Conservation (phyloP, 164 flowering plant species). For the Berberis thunbergii region DNA sequence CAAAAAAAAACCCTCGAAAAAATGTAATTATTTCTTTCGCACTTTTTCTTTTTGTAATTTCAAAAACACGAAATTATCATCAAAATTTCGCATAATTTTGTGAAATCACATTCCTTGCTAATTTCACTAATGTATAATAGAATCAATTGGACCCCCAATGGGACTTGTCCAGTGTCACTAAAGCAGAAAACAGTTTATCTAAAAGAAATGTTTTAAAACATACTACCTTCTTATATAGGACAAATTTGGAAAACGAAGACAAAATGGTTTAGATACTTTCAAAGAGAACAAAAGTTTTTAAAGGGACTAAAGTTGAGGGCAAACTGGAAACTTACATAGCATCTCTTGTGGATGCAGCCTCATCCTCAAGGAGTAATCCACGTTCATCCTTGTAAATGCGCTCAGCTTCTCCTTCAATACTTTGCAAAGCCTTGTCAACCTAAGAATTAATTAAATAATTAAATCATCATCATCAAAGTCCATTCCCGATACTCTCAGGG, state of each 20-base stretch:
- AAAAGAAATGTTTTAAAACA: too few species aligned
- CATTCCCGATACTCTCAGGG: neutral
- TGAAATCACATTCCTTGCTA: too few species aligned
- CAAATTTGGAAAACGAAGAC: neutral
- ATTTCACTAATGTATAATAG: too few species aligned
- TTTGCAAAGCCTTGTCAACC: slow-evolving; percentile 94
- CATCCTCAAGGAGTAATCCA: slow-evolving; percentile 75
- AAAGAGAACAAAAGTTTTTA: neutral
- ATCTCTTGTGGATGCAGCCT: slow-evolving; percentile 91
- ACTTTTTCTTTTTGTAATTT: too few species aligned
- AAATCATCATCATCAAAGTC: neutral
- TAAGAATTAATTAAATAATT: slow-evolving; percentile 12
- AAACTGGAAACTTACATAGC: slow-evolving; percentile 56
- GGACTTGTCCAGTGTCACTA: too few species aligned
- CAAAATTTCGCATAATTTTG: too few species aligned
- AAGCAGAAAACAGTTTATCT: too few species aligned
- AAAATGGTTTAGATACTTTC: neutral
- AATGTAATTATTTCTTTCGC: too few species aligned
- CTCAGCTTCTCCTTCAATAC: slow-evolving; percentile 94
- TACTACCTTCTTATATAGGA: neutral
- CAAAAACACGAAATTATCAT: too few species aligned
- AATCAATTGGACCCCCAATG: too few species aligned
- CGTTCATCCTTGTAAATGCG: slow-evolving; percentile 89
- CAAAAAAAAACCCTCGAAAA: too few species aligned
- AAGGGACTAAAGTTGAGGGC: neutral